Evolutionary conservation across 129 eudicot species (phyloP).

Genomic region (Arctium lappa): DNA sequence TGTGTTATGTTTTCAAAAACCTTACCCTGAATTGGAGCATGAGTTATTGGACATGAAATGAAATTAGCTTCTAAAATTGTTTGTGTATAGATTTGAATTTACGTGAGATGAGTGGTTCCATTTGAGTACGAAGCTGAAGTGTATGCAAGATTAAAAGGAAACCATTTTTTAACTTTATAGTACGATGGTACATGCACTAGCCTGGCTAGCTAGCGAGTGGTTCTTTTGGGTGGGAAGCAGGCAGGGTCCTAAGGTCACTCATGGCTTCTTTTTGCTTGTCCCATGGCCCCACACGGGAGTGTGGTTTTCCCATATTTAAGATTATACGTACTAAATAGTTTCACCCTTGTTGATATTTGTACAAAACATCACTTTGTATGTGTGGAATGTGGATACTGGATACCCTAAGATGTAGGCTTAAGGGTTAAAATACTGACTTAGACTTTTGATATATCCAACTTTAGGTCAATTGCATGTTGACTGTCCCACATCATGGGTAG

Average conservation of each 20-base stretch:
- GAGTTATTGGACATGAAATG: background rate
- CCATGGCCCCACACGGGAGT: background rate
- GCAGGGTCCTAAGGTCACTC: background rate
- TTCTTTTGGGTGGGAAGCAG: background rate
- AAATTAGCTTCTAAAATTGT: background rate
- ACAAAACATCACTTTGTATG: background rate
- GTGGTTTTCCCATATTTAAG: background rate
- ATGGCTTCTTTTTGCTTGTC: background rate
- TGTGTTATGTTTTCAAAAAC: background rate
- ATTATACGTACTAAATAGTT: background rate
- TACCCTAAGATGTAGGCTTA: background rate
- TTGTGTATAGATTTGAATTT: background rate
- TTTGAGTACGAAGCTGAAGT: background rate
- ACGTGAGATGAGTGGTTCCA: background rate
- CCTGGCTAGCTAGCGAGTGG: background rate
- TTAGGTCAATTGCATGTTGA: no score
- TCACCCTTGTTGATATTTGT: background rate
- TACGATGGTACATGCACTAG: background rate
- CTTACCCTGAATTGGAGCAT: background rate
- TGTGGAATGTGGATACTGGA: background rate
- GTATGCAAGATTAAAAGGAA: background rate
- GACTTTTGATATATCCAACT: no score
- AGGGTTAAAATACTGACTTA: background rate
- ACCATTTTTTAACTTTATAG: background rate
- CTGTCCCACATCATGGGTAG: no score